phyloP scores from a whole-genome alignment of 345 rosid genomes.

The Reutealis trisperma region DNA sequence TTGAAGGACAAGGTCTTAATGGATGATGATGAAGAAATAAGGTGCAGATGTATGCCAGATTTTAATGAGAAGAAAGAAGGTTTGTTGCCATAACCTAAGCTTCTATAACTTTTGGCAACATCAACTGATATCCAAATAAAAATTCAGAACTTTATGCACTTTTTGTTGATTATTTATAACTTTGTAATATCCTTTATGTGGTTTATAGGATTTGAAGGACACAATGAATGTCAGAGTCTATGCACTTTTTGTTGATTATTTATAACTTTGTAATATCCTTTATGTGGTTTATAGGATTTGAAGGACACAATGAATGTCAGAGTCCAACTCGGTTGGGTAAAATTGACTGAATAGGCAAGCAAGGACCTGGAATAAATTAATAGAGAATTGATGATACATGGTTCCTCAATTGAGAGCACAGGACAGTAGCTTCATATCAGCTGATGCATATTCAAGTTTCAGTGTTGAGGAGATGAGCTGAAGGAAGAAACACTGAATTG shows the following conservation, averaged over 20 bases:
- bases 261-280: not conserved
- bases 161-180: conserved; percentile 6
- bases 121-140: not conserved
- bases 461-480: not conserved
- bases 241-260: conserved; percentile 18
- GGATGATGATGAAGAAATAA: conserved; percentile 14
- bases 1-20: conserved; percentile 1
- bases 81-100: conserved; percentile 13
- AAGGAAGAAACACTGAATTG: not conserved
- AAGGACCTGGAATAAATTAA: not conserved
- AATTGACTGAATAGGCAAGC: conserved; percentile 10
- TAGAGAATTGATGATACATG: not conserved
- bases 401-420: not conserved
- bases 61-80: conserved; percentile 15
- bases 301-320: conserved; percentile 18
- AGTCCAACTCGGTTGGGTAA: conserved; percentile 10
- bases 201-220: conserved; percentile 35
- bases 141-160: not conserved
- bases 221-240: conserved; percentile 6
- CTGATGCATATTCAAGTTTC: conserved; percentile 4
- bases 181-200: conserved; percentile 9
- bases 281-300: conserved; percentile 32
- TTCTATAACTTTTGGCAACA: conserved; percentile 23
- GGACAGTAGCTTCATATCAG: not conserved
- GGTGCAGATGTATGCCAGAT: not conserved